Base-by-base conservation (phyloP, 306 rosid species). In the Fragaria vesca region DNA sequence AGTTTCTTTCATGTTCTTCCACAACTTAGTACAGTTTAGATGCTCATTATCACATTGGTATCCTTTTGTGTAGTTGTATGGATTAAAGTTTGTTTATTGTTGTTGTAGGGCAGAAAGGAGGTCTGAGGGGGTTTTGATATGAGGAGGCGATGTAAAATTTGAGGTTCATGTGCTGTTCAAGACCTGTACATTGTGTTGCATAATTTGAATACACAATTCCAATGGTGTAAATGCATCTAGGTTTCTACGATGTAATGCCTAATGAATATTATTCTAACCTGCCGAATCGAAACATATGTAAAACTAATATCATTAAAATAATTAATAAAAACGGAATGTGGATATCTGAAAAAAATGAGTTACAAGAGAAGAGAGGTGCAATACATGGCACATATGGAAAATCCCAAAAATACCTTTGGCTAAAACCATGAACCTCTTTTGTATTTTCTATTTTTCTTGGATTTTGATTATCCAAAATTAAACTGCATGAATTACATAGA, bases 51-150 rank as follows among this genome's bases (percentile, higher is more conserved):
- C 24, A 47, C 1, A 13, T 51, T 10, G 21, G 52, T 12, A 15
- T 18, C 3, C 48, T 38, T 66, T n/a, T 36, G 43, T 66, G 12
- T 65, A 38, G 71, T 38, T 66, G 46, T 63, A 63, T 30, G 69
- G 2, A 30, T 17, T 63, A 30, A 63, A 63, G 13, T 13, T 36
- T 21, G 46, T 26, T 51, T 63, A 46, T 79, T 83, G 34, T 79
- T 67, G 74, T 87, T 84, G 30, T 80, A 93, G 97, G 92, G 82
- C 82, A 86, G 98, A 86, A 91, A 89, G 83, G 86, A 87, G 80
- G 81, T 81, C 81, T 88, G 90, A 87, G 6, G 81, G 82, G 50
- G 65, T 86, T 73, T 66, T 71, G 77, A 61, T 71, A 10, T 63
- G 74, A 76, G 61, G 66, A 72, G n/a, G 57, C 1, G 11, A 9